Base-by-base conservation (phyloP, 495 filamentous ascomycete genomes). In the Haplographium delicatum region DNA sequence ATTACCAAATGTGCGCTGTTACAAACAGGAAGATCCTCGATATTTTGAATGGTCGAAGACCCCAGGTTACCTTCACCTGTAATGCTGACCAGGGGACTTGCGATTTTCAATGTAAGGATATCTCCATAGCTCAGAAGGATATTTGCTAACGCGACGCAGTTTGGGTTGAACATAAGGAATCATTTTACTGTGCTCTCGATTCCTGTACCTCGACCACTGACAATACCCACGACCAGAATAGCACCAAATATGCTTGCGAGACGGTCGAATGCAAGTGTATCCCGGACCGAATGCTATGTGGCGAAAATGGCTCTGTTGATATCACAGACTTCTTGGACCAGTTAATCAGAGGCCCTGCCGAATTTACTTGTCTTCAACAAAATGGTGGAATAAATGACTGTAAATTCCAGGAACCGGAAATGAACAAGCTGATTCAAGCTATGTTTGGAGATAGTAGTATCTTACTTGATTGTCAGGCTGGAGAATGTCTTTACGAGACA, bases 1-100 rank as follows among this genome's bases (percentile, higher is more conserved):
- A 97, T 65, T 89, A 87, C 65, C 94, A 97, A 72, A 91, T 95
- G 80, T 98, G 93, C 65, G 88, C 94, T 72, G 91, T 98, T 56
- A 97, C 91, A 37, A 98, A 97, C 70, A 65, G 62, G 54, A 93
- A 94, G 69, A 98, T 98, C 62, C 67, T 93, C 24, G 82, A 91
- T 46, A 81, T 91, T 68, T 74, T 98, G 33, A 85, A 89, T 59
- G 81, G 81, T 26, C 75, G 83, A 61, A 86, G 86, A 33, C 91
- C 93, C 0, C 88, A 98, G 64, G 91, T 91, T 39, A 97, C 93
- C 2, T 97, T 98, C 62, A 85, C 83, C 27, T 98, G 93, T 63
- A 77, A 90, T 56, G 83, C 75, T n/a, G 76, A 84, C 31, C 69
- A 75, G 13, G 64, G 77, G 1, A 77, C 85, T 9, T 96, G 93